Conservation (phyloP, 805 yeast species). For the Yarrowia deformans region DNA sequence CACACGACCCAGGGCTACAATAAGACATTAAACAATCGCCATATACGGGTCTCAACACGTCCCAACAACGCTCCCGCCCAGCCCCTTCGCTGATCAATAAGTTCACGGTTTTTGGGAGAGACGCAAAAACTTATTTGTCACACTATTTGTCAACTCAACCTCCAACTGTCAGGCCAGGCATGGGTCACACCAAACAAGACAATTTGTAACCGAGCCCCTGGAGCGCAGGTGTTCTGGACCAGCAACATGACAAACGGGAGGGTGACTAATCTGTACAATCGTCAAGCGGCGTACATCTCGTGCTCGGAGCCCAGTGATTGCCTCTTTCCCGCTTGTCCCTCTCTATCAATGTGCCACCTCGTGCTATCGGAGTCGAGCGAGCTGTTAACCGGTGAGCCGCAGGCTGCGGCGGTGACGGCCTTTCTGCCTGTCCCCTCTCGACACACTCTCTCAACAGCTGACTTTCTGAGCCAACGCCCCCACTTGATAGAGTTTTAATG, state of each 20-base stretch:
- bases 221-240: conserved; percentile 11
- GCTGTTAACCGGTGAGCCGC: conserved; percentile 18
- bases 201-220: background rate
- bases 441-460: conserved; percentile 26
- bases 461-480: conserved; percentile 27
- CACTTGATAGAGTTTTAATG: conserved; percentile 23
- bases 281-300: conserved; percentile 17
- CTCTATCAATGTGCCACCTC: conserved; percentile 8
- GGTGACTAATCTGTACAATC: background rate
- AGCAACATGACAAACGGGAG: background rate
- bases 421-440: background rate
- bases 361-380: background rate
- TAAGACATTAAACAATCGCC: background rate
- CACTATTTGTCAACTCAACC: conserved; percentile 18
- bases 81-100: background rate
- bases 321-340: background rate
- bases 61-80: background rate
- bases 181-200: background rate
- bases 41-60: background rate
- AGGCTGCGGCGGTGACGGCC: conserved; percentile 14
- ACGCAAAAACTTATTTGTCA: conserved; percentile 7
- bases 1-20: background rate
- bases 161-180: conserved; percentile 15
- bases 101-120: conserved; percentile 3
- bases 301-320: background rate